Percentiles rank a stretch among this genome's conserved stretches.
These are phyloP conservation scores for Apiospora phragmitis DNA, from an alignment of 2,329 filamentous ascomycete genomes.

Conservation along the genomic window DNA sequence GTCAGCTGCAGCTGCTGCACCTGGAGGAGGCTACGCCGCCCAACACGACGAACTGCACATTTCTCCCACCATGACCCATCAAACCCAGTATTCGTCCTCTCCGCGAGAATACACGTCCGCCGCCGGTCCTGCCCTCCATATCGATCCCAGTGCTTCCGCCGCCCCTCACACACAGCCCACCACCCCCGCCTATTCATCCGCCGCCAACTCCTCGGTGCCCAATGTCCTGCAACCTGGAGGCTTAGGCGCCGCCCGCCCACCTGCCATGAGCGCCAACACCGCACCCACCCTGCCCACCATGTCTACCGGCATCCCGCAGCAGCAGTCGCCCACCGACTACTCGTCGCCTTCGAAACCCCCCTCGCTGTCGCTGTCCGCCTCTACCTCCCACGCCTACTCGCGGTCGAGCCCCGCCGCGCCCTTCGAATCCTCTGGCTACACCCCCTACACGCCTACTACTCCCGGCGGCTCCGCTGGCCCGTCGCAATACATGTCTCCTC, in stretches of 20 bases:
- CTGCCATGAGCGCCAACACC: constrained; percentile 42
- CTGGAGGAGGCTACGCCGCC: constrained; percentile 21
- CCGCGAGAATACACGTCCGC: neutral
- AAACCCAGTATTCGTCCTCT: constrained; percentile 34
- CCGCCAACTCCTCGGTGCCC: constrained; percentile 47
- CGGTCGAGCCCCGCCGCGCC: constrained; percentile 75
- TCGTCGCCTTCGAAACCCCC: constrained; percentile 63
- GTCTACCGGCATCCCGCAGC: constrained; percentile 40
- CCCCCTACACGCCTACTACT: constrained; percentile 63
- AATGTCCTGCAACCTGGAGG: constrained; percentile 61
- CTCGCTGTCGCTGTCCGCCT: constrained; percentile 54
- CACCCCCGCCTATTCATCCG: constrained; percentile 41
- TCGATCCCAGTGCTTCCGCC: constrained; percentile 28
- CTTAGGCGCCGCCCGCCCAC: constrained; percentile 35
- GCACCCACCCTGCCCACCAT: constrained; percentile 49
- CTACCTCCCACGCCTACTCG: constrained; percentile 69
- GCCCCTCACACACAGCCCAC: constrained; percentile 16
- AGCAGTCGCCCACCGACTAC: constrained; percentile 37
- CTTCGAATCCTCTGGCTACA: constrained; percentile 57
- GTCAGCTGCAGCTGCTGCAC: neutral
- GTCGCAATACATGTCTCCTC: constrained; percentile 66
- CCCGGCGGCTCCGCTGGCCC: constrained; percentile 54
- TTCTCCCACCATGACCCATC: constrained; percentile 45
- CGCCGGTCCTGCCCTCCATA: constrained; percentile 45
- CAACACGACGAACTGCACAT: constrained; percentile 58